Base-by-base conservation (phyloP, 1,284 basidiomycete genomes). In the Entoloma clypeatum region DNA sequence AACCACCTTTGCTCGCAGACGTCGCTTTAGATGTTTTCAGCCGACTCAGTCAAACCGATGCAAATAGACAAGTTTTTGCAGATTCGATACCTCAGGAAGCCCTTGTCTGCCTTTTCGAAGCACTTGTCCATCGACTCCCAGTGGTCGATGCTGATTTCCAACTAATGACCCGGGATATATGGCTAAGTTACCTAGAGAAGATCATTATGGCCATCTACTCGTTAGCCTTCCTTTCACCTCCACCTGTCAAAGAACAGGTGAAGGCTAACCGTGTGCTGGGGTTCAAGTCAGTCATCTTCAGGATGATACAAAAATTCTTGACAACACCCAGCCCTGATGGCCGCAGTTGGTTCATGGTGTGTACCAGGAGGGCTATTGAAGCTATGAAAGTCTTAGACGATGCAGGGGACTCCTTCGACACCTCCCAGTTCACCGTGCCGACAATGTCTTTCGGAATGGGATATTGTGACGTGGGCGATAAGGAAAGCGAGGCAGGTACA, bases 341-440 rank as follows among this genome's bases (percentile, higher is more conserved):
- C 48, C 69, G 79, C 50, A 55, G 58, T 50, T 64, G 75, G 46
- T 91, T 85, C 56, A 58, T 69, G 37, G 72, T 83, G 26, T 75
- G 84, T 36, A 78, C 83, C 36, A 76, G 88, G 29, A 74, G 94
- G 47, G 78, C 88, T 21, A 74, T 92, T 32, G 92, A 96, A 64
- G 79, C 84, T 1, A 71, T 96, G 65, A 89, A 89, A 55, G 67
- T 93, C 33, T 68, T 98, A 41, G 91, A 92, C 58, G 89, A 88
- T 45, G 79, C 73, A 3, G 75, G 75, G 49, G 87, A 92, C 56
- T 71, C 79, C 36, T 85, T 88, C 54, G 84, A 87, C 56, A 75
- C 73, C 3, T 71, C 76, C 4, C 72, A 79, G 48, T 61, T 73
- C 28, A 71, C 68, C 6, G 61, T 64, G 45, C 74, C 84, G 4